phyloP scores from a whole-genome alignment of 148 eudicot species.

The Rhododendron vialii region DNA sequence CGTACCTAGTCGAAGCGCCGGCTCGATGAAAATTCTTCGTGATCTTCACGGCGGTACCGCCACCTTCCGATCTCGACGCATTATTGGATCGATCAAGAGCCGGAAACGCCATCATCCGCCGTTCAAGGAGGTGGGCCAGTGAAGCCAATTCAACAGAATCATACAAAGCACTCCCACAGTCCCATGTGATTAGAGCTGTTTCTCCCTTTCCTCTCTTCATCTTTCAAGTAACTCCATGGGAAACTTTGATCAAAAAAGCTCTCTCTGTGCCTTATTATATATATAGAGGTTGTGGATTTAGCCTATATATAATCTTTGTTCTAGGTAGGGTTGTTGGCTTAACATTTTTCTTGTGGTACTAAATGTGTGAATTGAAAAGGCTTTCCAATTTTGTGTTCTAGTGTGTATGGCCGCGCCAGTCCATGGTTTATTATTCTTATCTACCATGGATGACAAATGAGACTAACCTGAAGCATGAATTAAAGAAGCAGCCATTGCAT shows the following conservation, averaged over 20 bases:
- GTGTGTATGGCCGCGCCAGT: background rate
- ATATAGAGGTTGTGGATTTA: background rate
- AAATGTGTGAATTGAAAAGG: background rate
- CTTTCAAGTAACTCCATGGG: background rate
- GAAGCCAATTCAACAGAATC: constrained; percentile 23
- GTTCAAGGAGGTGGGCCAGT: constrained; percentile 13
- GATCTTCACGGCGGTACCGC: background rate
- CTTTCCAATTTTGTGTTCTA: too few species aligned
- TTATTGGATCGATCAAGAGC: background rate
- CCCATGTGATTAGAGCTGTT: constrained; percentile 8
- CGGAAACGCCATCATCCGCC: constrained; percentile 19
- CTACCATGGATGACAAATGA: background rate
- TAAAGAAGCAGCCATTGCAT: background rate
- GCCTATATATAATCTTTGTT: background rate
- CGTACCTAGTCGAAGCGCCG: background rate
- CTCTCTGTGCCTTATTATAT: background rate
- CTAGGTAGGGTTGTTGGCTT: constrained; percentile 3
- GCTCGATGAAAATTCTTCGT: background rate
- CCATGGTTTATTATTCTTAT: background rate
- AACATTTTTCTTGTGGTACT: background rate
- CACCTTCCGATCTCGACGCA: background rate
- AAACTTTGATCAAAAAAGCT: background rate
- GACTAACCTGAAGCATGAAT: background rate
- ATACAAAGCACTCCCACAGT: constrained; percentile 25
- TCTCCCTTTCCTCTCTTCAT: background rate